phyloP scores from a whole-genome alignment of 1,284 basidiomycete genomes.

The Malassezia globosa region DNA sequence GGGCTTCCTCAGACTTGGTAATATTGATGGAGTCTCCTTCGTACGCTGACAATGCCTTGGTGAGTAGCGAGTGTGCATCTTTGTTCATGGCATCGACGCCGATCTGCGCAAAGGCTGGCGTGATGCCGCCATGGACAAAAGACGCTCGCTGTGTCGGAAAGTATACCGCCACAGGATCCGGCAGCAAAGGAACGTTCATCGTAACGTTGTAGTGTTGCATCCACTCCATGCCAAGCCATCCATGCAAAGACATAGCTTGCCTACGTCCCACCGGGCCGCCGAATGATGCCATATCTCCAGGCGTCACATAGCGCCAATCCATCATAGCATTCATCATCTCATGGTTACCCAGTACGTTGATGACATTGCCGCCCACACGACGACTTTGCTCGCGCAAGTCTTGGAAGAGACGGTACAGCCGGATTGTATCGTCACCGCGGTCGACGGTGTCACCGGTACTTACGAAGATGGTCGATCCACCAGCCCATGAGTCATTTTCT shows the following conservation, averaged over 20 bases:
- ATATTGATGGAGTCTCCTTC: background rate
- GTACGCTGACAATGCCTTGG: conserved; percentile 21
- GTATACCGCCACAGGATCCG: conserved; percentile 2
- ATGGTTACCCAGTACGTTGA: conserved; percentile 33
- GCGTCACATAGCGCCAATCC: conserved; percentile 50
- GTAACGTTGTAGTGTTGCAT: conserved; percentile 31
- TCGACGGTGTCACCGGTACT: conserved; percentile 45
- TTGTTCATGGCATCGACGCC: conserved; percentile 31
- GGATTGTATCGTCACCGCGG: conserved; percentile 41
- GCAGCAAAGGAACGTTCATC: conserved; percentile 22
- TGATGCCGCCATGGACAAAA: conserved; percentile 44
- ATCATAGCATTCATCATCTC: conserved; percentile 46
- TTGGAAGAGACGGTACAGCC: conserved; percentile 35
- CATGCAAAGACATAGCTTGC: conserved; percentile 46
- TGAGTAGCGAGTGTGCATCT: conserved; percentile 24
- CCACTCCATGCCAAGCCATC: conserved; percentile 43
- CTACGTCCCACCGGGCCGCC: conserved; percentile 27
- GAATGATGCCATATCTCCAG: conserved; percentile 46
- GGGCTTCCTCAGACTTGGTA: conserved; percentile 15
- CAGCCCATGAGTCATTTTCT: conserved; percentile 22
- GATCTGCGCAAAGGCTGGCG: conserved; percentile 23
- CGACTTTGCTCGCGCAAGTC: conserved; percentile 26
- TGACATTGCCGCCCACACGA: conserved; percentile 25
- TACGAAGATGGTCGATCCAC: conserved; percentile 34
- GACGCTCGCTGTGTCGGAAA: conserved; percentile 3